Base-by-base conservation (phyloP, 441 rosid species). In the Erysimum cheiri region DNA sequence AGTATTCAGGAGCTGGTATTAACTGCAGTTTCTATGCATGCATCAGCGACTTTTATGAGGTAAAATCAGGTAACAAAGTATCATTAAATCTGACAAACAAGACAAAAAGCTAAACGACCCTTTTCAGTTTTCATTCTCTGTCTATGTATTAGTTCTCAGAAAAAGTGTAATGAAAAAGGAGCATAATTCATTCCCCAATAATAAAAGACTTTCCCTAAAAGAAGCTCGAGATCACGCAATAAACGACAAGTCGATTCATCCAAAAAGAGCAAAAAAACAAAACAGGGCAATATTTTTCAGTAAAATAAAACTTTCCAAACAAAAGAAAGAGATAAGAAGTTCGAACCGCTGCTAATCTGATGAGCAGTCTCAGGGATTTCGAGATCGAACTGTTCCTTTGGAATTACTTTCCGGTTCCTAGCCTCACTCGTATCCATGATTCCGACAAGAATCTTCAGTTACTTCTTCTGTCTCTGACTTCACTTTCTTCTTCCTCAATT, bases 361-460 rank as follows among this genome's bases (percentile, higher is more conserved):
- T 94, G 99, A 19, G 97, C 97, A 64, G 97, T 94, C 59, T 90
- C 90, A 10, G 98, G 97, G 39, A 77, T 35, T 22, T 86, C 87
- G 52, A 85, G 67, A 19, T 47, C 67, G 11, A 75, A 41, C 15
- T 77, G 31, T 52, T 77, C 81, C 5, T 71, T 81, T 22, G 74
- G 82, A 39, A 48, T 13, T 7, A 78, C 77, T 65, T 74, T 82
- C 44, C 60, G 47, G 35, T 54, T 67, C 50, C 64, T 77, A 55
- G 64, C 17, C 1, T 39, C 73, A 14, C 22, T 75, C 12, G 60
- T 75, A 19, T 32, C 81, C 87, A 53, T 82, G 26, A 9, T 19
- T 61, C 74, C 55, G 61, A 63, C 65, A 61, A 68, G 50, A 67
- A 36, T 22, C 44, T 54, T 22, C 24, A 22, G 14, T 57, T 40